Evolutionary conservation across 495 filamentous ascomycete genomes (phyloP), one percentile per base, ranked within the genome.

Genomic region (Parathielavia appendiculata): DNA sequence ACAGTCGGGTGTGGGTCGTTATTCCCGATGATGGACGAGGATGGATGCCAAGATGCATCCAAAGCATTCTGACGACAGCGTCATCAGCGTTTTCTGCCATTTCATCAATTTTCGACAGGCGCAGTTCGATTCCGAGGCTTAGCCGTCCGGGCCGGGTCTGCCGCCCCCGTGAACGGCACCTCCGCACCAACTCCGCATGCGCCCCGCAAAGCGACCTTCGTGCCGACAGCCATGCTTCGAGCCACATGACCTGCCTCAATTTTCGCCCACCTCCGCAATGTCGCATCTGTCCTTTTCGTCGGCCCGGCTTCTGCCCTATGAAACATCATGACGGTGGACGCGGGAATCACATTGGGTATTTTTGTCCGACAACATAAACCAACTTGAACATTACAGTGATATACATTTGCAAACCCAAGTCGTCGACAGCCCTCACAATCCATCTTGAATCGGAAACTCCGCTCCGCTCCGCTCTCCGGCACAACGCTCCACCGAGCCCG

Each of bases 81-180:
- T 11, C 35, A 30, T 30, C 26, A 30, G 6, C 6, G 26, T 30
- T 6, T 30, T 6, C 6, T 2, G 26, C 26, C 3, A 30, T 30
- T 30, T 2, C 2, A 30, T 2, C 2, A 30, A 30, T 6, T 6
- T 49, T 57, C 34, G 54, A 45, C 32, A 30, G 12, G 9, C 11
- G 30, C 9, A 2, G 6, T 4, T 3, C n/a, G 8, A 22, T 4
- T 2, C 54, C 56, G 56, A 58, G 39, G 47, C 45, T 58, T 47
- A 44, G 17, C 56, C 56, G 47, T 14, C 30, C 46, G 56, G 56
- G 47, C 56, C 56, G 56, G 13, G 17, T 16, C 38, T 34, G n/a
- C 56, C 56, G 56, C 14, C 38, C 2, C 47, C 56, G 38, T 49
- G 22, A 22, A 36, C n/a, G 26, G 56, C 47, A 58, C 16, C 17